Base-by-base conservation (phyloP, 768 basidiomycete genomes). In the Termitomyces sp. region DNA sequence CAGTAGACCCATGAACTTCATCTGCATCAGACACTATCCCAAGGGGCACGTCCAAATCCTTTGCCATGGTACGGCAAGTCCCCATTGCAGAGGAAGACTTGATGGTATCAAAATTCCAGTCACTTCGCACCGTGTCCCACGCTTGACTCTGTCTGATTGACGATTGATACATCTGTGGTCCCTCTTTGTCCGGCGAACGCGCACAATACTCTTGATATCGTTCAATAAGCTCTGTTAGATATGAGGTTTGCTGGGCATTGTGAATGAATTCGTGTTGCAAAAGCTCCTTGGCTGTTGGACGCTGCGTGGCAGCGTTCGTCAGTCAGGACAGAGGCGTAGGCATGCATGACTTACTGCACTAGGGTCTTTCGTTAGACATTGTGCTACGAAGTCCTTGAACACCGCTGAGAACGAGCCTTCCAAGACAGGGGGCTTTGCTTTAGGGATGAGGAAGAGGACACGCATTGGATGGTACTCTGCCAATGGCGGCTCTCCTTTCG, bases 381-480 rank as follows among this genome's bases (percentile, higher is more conserved):
- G 79, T 15, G 82, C 72, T 19, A 98, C 86, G 64, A 99, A 99
- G 62, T 98, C 95, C 67, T 95, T 95, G 78, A 98, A 98, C 1
- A 85, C 83, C 3, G 79, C 63, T 15, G 87, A 89, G 68, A 95
- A 98, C 23, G 84, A 67, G 1, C 92, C 94, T 64, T 98, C 96
- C 49, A 99, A 76, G 10, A 83, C 80, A 5, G 97, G 97, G 5
- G 97, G 87, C 61, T 93, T 92, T 17, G 95, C 94, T 73, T 98
- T 97, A 3, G 97, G 97, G 60, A 98, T 99, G 48, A 98, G 78
- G 77, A 98, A 98, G 53, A 99, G 79, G 1, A 99, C 96, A 30
- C 97, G 84, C 97, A 98, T 98, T 0, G 95, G 97, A 66, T 98
- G 97, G 69, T 98, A 96, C 69, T 98, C 96, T 4, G 93, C 90